A percentile compares a stretch with the other conserved stretches of the same genome.
Conservation (phyloP, 2,329 filamentous ascomycete genomes). For the Trichophaea hybrida region DNA sequence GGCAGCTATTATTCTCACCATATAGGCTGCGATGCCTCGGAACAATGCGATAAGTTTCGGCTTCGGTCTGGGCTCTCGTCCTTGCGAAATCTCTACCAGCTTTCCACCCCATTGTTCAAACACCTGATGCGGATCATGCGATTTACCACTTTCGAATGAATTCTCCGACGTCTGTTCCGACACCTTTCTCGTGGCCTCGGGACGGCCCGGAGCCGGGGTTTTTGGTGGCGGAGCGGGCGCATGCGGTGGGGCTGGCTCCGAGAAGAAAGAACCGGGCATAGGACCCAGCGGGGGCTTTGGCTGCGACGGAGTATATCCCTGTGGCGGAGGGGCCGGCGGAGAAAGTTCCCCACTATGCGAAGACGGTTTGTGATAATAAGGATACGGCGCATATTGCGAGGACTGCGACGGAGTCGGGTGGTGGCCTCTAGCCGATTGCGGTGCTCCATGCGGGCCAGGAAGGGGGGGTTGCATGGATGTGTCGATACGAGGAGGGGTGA, state of each 20-base stretch:
- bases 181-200: slow-evolving; percentile 2
- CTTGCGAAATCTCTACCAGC: slow-evolving; percentile 12
- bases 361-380: background rate
- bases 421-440: background rate
- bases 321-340: slow-evolving; percentile 5
- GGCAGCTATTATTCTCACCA: slow-evolving; percentile 13
- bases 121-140: background rate
- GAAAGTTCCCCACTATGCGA: background rate
- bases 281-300: slow-evolving; percentile 1
- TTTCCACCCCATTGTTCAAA: slow-evolving; percentile 9
- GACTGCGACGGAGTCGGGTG: background rate
- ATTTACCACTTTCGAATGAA: slow-evolving; percentile 6
- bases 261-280: background rate
- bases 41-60: slow-evolving; percentile 22
- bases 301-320: background rate
- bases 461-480: background rate
- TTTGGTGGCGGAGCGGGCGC: slow-evolving; percentile 1
- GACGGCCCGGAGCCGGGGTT: slow-evolving; percentile 10
- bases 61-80: slow-evolving; percentile 20
- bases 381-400: slow-evolving; percentile 1
- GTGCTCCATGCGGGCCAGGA: background rate
- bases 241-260: slow-evolving; percentile 6
- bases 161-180: slow-evolving; percentile 11
- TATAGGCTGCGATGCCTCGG: slow-evolving; percentile 25
- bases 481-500: slow-evolving; percentile 1